Conservation (phyloP, 371 early-diverging fungal genomes). For the Dinochytrium kinnereticum region DNA sequence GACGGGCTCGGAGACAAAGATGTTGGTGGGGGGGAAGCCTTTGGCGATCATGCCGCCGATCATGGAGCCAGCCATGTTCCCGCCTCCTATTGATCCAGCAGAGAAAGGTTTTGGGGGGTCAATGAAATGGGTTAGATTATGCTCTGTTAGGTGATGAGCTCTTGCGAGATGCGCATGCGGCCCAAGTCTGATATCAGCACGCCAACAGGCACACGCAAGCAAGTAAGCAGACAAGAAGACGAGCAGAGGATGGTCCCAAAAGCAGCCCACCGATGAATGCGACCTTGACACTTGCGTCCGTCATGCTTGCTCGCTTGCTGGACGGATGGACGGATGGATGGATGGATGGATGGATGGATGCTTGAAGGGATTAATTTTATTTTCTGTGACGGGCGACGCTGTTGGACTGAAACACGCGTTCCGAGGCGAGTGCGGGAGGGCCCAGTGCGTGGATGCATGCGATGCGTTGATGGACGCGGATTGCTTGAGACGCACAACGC, state of each 20-base stretch:
- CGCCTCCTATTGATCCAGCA: slow-evolving; percentile 67
- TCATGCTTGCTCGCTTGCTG: too few species aligned
- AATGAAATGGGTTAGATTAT: not conserved
- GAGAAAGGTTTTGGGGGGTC: not conserved
- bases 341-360: not conserved
- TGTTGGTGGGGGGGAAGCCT: slow-evolving; percentile 69
- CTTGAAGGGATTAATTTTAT: not conserved
- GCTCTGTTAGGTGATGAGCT: not conserved
- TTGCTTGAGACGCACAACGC: too few species aligned
- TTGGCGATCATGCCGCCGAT: slow-evolving; percentile 81
- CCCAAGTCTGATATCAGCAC: not conserved
- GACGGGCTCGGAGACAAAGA: slow-evolving; percentile 85
- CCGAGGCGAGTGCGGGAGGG: not conserved
- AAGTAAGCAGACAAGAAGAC: too few species aligned
- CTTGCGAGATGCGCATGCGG: not conserved
- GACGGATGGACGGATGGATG: not conserved
- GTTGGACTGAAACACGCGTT: not conserved
- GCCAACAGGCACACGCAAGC: too few species aligned
- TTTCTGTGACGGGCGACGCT: not conserved
- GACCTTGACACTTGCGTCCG: not conserved
- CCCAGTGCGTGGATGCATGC: not conserved
- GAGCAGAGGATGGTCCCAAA: too few species aligned
- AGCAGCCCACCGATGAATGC: not conserved
- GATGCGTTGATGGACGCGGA: not conserved
- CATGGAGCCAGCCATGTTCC: slow-evolving; percentile 95